Evolutionary conservation across 1,284 basidiomycete species (phyloP).

Genomic region (Cystobasidium pallidum): DNA sequence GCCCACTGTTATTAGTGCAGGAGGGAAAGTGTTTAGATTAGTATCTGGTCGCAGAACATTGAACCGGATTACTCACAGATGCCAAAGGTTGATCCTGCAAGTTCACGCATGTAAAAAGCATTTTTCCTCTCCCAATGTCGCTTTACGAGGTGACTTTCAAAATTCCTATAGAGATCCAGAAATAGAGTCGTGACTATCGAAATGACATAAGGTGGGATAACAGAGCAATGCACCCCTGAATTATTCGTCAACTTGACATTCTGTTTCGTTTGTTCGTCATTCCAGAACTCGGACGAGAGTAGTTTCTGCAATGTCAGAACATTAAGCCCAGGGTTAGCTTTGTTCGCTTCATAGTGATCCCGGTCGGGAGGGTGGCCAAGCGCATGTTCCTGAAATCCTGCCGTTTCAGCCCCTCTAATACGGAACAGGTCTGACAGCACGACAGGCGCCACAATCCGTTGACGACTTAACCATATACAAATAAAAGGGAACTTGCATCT

Average conservation of each 20-base stretch:
- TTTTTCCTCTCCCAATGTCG: conserved; percentile 34
- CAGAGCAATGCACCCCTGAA: conserved; percentile 32
- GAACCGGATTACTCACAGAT: conserved; percentile 29
- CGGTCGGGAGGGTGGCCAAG: neutral
- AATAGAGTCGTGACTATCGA: conserved; percentile 29
- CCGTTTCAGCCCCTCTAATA: too few relatives aligned
- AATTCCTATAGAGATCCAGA: conserved; percentile 19
- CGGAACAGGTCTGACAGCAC: too few relatives aligned
- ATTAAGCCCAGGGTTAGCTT: neutral
- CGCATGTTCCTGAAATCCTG: neutral
- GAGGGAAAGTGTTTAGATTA: too few relatives aligned
- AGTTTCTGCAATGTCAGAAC: conserved; percentile 9
- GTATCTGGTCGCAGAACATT: too few relatives aligned
- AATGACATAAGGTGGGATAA: conserved; percentile 35
- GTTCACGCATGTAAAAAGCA: conserved; percentile 45
- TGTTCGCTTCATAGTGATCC: neutral
- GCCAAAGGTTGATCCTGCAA: conserved; percentile 49
- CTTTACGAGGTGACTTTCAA: conserved; percentile 34
- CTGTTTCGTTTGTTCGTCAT: conserved; percentile 30
- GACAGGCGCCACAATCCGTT: neutral
- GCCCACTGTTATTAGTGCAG: conserved; percentile 23
- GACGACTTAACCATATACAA: neutral
- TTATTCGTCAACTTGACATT: conserved; percentile 30
- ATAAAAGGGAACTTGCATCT: conserved; percentile 9
- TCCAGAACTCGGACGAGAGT: conserved; percentile 18